Conservation (phyloP, 495 filamentous ascomycete species). For the Daldinia childiae region DNA sequence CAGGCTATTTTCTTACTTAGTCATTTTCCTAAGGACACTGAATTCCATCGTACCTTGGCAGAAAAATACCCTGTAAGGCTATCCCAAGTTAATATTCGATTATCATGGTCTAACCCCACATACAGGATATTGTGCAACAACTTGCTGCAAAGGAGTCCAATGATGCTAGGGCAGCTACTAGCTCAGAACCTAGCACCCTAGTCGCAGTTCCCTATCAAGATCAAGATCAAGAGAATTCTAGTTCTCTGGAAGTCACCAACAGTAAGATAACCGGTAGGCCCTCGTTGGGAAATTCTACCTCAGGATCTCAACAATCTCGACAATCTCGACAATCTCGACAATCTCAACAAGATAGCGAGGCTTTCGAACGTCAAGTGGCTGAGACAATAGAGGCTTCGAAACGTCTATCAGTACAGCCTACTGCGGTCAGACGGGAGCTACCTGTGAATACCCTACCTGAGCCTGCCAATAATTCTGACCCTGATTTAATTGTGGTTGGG, state of each 20-base stretch:
- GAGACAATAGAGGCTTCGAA: constrained; percentile 16
- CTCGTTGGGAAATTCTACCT: constrained; percentile 21
- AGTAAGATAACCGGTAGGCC: constrained; percentile 31
- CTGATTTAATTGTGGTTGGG: constrained; percentile 24
- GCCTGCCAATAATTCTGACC: constrained; percentile 4
- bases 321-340: no score
- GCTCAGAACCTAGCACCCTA: constrained; percentile 8
- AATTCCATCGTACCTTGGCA: constrained; percentile 50
- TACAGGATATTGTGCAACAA: constrained; percentile 27
- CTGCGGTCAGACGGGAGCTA: constrained; percentile 5
- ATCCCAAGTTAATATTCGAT: not conserved
- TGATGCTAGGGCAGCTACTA: constrained; percentile 10
- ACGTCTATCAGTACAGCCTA: not conserved
- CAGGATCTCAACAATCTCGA: constrained; percentile 26
- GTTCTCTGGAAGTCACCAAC: constrained; percentile 27
- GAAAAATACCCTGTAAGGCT: constrained; percentile 47
- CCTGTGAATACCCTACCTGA: constrained; percentile 3
- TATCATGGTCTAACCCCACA: constrained; percentile 1
- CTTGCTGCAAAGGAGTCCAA: constrained; percentile 27
- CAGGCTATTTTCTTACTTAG: constrained; percentile 54
- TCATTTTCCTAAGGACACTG: constrained; percentile 54
- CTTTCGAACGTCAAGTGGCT: not conserved
- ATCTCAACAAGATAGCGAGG: constrained; percentile 21
- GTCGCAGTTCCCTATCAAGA: constrained; percentile 31
- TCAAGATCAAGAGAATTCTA: constrained; percentile 29